phyloP scores from a whole-genome alignment of 257 asterid genomes.

The Nemophila menziesii region DNA sequence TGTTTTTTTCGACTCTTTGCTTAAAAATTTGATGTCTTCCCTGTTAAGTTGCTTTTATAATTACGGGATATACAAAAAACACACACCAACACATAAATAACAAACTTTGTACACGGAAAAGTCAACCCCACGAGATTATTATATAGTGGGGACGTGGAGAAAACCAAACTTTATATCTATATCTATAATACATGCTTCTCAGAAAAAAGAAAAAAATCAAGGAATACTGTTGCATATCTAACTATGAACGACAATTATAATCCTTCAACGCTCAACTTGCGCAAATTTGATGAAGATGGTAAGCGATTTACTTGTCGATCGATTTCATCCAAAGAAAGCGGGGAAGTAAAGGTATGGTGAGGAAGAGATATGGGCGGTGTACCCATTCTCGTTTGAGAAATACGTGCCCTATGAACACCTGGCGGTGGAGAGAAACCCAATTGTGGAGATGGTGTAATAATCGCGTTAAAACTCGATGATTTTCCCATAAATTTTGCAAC shows the following conservation, averaged over 20 bases:
- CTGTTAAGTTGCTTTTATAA: background rate
- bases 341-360: constrained; percentile 42
- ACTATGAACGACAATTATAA: no score
- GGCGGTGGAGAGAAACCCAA: constrained; percentile 44
- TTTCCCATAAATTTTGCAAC: constrained; percentile 49
- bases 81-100: no score
- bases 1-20: background rate
- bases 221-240: constrained; percentile 25
- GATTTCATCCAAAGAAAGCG: constrained; percentile 37
- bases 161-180: no score
- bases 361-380: constrained; percentile 40
- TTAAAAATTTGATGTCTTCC: no score
- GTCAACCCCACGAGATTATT: background rate
- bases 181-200: no score
- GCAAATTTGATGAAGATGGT: constrained; percentile 42
- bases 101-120: no score
- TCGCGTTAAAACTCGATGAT: constrained; percentile 75
- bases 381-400: constrained; percentile 29
- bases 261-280: constrained; percentile 58
- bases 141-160: background rate
- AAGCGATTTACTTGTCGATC: constrained; percentile 48
- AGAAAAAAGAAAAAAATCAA: constrained; percentile 3
- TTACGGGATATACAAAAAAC: no score
- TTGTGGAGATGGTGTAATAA: constrained; percentile 35
- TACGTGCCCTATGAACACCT: constrained; percentile 30